Percentiles rank a stretch among this genome's conserved stretches.
Conservation (phyloP, 2,329 filamentous ascomycete genomes). For the Grosmannia huntii region DNA sequence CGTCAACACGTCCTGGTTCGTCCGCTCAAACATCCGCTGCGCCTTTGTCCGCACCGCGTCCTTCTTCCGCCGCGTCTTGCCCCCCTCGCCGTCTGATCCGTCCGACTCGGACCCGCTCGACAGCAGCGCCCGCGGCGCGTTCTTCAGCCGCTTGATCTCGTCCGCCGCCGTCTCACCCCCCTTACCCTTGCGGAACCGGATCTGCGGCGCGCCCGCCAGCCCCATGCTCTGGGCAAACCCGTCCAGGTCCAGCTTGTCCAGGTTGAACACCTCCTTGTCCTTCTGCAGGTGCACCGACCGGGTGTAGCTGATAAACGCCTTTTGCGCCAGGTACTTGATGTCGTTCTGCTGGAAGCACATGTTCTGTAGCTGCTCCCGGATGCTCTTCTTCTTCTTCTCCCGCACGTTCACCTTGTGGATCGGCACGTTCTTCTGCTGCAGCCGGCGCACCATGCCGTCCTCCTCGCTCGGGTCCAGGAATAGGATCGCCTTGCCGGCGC, state of each 20-base stretch:
- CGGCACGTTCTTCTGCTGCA: slow-evolving; percentile 82
- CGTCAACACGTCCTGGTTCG: slow-evolving; percentile 92
- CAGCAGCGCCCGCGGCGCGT: slow-evolving; percentile 58
- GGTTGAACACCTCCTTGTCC: slow-evolving; percentile 82
- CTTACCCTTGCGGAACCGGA: slow-evolving; percentile 75
- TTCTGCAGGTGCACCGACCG: slow-evolving; percentile 77
- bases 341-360: slow-evolving; percentile 94
- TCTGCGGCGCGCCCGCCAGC: slow-evolving; percentile 79
- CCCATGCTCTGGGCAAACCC: slow-evolving; percentile 76
- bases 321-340: slow-evolving; percentile 89
- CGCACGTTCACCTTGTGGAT: slow-evolving; percentile 78
- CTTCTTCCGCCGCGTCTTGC: slow-evolving; percentile 41
- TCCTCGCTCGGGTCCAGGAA: slow-evolving; percentile 92
- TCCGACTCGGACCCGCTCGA: slow-evolving; percentile 46
- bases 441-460: slow-evolving; percentile 70
- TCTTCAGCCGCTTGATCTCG: slow-evolving; percentile 77
- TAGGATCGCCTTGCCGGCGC: slow-evolving; percentile 73
- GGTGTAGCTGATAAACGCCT: slow-evolving; percentile 85
- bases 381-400: slow-evolving; percentile 77
- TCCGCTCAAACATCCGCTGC: slow-evolving; percentile 94
- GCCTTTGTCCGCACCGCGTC: slow-evolving; percentile 80
- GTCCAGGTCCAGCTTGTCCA: slow-evolving; percentile 73
- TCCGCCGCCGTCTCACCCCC: slow-evolving; percentile 26
- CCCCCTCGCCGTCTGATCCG: slow-evolving; percentile 29
- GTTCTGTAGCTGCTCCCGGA: slow-evolving; percentile 75